Evolutionary conservation across 2,329 filamentous ascomycete genomes (phyloP), one percentile per base, ranked within the genome.

Genomic region (Myrmaecium sp.): DNA sequence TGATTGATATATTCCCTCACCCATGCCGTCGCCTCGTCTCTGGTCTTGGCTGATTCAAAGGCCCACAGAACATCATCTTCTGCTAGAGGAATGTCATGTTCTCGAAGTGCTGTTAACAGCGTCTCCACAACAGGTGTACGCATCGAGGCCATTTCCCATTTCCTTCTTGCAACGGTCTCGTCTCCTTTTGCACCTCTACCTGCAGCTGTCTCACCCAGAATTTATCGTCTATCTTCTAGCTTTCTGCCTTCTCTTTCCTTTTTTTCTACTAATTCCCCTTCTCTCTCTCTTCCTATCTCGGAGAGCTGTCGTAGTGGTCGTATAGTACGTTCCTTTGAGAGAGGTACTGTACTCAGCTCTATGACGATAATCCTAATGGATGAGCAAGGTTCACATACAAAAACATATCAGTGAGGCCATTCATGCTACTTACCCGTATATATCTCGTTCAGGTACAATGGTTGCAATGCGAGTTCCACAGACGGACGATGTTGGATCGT

Each of bases 41-140:
- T 51, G 8, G 52, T 62, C 17, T 51, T 42, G 4, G 44, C 43
- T 26, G 52, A 47, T 23, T 57, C 49, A 30, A 65, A 65, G 5
- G 58, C 55, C 39, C 54, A 51, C 14, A 57, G 50, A 8, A 65
- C 49, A 35, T 60, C 56, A 28, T 63, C 57, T 4, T 51, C 45
- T 27, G 52, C 51, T 5, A 59, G 47, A 13, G 51, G 38, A 9
- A 62, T 49, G 11, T 55, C 51, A 15, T 58, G 47, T 26, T 60
- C 57, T 19, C 55, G 45, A 6, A 64, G 38, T 4, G 54, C 51
- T 15, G 52, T 47, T 11, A 64, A 41, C 7, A 64, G 35, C 22
- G 52, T 52, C 17, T 54, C 47, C 24, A 58, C 45, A 13, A 48
- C 42, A 17, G 41, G 41, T 30, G 29, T 15, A 12, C 14, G 17